phyloP scores from a whole-genome alignment of 345 rosid species.

The Brassica juncea region DNA sequence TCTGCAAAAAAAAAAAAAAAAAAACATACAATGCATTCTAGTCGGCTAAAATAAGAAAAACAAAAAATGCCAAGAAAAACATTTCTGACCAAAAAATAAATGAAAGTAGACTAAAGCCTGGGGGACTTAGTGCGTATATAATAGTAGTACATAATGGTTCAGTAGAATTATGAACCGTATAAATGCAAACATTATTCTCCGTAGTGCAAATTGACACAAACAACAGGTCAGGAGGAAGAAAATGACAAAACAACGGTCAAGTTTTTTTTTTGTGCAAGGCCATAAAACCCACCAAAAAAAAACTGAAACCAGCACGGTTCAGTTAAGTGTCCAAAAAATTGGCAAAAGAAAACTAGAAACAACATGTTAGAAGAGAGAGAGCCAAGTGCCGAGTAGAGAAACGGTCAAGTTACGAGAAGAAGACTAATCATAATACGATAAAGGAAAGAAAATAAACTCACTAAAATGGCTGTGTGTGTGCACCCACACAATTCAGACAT shows the following conservation, averaged over 20 bases:
- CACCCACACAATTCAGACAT: background rate
- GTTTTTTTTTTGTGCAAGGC: background rate
- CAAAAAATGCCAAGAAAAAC: background rate
- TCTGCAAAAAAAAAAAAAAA: no score
- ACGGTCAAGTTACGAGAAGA: constrained; percentile 1
- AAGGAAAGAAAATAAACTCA: background rate
- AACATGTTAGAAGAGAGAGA: no score
- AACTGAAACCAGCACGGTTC: no score
- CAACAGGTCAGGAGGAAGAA: background rate
- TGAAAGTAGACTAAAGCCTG: background rate
- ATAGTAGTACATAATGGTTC: background rate
- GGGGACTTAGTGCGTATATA: background rate
- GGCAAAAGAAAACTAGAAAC: no score
- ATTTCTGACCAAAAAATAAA: background rate
- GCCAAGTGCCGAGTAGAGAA: background rate
- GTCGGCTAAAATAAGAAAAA: background rate
- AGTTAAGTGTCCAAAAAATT: no score
- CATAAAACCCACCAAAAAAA: no score
- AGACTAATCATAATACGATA: background rate
- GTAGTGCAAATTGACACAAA: background rate
- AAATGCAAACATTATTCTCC: background rate
- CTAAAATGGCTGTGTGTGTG: background rate
- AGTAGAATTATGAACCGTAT: background rate
- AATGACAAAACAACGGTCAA: background rate
- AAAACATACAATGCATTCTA: background rate